These are phyloP conservation scores for Ilyonectria robusta DNA, from an alignment of 2,329 filamentous ascomycete species.

Conservation along the genomic window DNA sequence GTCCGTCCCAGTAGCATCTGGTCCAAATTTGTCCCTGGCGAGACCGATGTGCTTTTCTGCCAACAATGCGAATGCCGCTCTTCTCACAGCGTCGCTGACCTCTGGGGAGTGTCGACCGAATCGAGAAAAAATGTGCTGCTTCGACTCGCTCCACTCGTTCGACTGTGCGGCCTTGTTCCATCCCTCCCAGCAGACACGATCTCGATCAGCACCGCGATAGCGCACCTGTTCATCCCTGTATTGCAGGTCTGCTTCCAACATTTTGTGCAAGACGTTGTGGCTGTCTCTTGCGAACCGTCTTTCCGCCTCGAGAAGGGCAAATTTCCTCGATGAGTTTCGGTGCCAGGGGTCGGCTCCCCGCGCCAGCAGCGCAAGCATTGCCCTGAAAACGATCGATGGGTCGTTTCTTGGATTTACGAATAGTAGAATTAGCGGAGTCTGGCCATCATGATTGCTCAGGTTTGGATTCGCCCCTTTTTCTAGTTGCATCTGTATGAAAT, in stretches of 20 bases:
- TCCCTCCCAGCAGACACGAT: not conserved
- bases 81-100: not conserved
- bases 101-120: not conserved
- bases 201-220: not conserved
- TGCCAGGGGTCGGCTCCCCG: constrained; percentile 12
- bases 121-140: not conserved
- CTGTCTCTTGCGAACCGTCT: not conserved
- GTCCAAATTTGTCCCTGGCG: not conserved
- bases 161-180: not conserved
- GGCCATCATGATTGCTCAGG: not conserved
- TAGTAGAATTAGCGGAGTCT: not conserved
- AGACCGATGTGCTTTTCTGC: not conserved
- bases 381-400: not conserved
- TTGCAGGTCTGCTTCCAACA: not conserved
- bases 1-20: not conserved
- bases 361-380: not conserved
- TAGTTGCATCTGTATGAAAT: not conserved
- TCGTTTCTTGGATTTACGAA: not conserved
- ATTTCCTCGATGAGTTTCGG: not conserved
- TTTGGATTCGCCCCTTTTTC: constrained; percentile 3
- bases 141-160: not conserved
- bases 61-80: not conserved
- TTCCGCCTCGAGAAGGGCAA: constrained; percentile 2
- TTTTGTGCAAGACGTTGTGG: not conserved
- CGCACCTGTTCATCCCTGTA: not conserved